Evolutionary conservation across 73 alveolate species (phyloP), one percentile per base, ranked within the genome.

Genomic region (Breviolum minutum): DNA sequence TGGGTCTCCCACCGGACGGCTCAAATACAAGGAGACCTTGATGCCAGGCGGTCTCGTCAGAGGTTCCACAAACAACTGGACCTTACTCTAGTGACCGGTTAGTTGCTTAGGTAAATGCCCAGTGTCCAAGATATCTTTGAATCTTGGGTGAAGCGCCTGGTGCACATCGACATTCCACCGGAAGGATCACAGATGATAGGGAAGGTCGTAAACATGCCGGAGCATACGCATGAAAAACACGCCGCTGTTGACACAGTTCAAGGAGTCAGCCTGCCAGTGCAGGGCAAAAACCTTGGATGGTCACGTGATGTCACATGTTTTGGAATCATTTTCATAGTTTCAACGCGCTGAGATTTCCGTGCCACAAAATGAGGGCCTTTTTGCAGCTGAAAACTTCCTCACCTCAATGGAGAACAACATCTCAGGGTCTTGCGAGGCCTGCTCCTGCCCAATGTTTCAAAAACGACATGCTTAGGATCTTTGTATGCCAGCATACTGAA

Each of bases 191-290:
- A 40, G 54, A 40, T 7, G 81, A 71, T 71, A 20, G 13, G 29
- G 32, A 8, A 20, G 32, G 81, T 2, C 32, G 26, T 71, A 84
- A 61, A 84, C 94, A 84, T 61, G 94, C 77, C 94, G n/a, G 76
- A 12, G 76, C 27, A 12, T 19, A 77, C 76, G 94, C 40, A 84
- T 63, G 48, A 84, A 84, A 29, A 60, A 61, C 26, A 60, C 94
- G 8, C 94, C 94, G 76, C 27, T 84, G 94, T 84, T 84, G 68
- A 84, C 94, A 63, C 94, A 84, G 54, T 60, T 84, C 94, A 60
- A 32, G 54, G 94, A 26, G 48, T 84, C 94, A 54, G 94, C 94
- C 94, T 73, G 82, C 54, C 11, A 73, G 40, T 7, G 6, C 14
- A 22, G 82, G 82, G 29, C 82, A 19, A 7, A 73, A 7, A 24